Evolutionary conservation across 306 rosid species (phyloP), one percentile per base, ranked within the genome.

Genomic region (Oxytropis ochrocephala): DNA sequence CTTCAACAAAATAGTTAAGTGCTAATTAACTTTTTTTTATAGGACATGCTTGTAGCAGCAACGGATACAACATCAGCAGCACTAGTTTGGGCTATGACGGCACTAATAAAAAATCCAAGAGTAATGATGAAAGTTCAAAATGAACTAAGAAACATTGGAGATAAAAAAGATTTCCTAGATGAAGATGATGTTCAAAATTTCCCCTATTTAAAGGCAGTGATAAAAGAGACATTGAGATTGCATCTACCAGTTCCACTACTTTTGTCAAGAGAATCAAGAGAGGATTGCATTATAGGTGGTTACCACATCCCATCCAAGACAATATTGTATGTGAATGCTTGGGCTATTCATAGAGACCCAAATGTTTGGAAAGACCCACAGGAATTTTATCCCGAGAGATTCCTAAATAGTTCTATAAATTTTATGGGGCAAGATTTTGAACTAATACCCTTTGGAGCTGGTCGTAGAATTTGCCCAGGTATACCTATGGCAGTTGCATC

Each of bases 141-240:
- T 36, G 62, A 76, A 36, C 17, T 76, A 35, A 55, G 69, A 6
- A 78, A 17, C 1, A 0, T 21, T 0, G 19, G 41, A 35, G 56
- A 6, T 6, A 27, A 24, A 11, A 67, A 38, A 27, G 42, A n/a
- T 7, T 51, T 52, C 16, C 14, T 63, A 9, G 53, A 43, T 19
- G 83, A 68, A 59, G 51, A 61, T 36, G 71, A 72, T 11, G 24
- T 73, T 21, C 19, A 67, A 21, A 65, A 59, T 2, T 65, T 42
- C 51, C 2, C 43, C 1, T 78, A 64, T 59, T 32, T 78, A 0
- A 72, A 51, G 12, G 51, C 65, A 2, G 24, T 77, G 35, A 39
- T 77, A 19, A 77, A 69, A 50, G 75, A 73, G 53, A 50, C 67
- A 7, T 0, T 77, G 3, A 77, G 81, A 46, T 10, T 77, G 9